Percentiles rank a stretch among this genome's conserved stretches.
phyloP scores from a whole-genome alignment of 2,329 filamentous ascomycete species.

The Nakataea oryzae region DNA sequence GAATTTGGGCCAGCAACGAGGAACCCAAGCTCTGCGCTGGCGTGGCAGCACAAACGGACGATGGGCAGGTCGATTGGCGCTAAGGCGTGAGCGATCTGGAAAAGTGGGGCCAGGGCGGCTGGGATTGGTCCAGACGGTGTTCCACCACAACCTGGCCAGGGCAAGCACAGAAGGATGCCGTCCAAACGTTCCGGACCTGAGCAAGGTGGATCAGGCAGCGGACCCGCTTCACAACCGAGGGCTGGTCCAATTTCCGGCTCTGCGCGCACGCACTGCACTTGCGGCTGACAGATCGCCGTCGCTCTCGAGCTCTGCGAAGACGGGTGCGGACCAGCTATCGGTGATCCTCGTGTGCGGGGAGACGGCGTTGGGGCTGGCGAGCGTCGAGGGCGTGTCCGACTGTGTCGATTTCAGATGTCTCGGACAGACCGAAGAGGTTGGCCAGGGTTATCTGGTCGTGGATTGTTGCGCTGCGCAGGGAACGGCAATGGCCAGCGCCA shows the following conservation, averaged over 20 bases:
- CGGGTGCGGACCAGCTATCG: background rate
- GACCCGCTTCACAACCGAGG: background rate
- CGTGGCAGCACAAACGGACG: background rate
- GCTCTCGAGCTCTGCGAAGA: background rate
- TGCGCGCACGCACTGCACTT: background rate
- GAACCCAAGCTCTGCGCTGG: background rate
- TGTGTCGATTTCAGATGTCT: background rate
- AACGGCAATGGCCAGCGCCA: background rate
- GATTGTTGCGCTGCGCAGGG: background rate
- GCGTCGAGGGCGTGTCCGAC: background rate
- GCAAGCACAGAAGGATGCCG: background rate
- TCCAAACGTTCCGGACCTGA: no score
- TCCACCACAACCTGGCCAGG: conserved; percentile 7
- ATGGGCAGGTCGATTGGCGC: background rate
- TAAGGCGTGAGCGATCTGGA: background rate
- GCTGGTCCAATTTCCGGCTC: background rate
- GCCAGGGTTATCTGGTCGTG: background rate
- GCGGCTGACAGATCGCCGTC: background rate
- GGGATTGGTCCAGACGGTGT: background rate
- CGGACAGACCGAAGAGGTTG: background rate
- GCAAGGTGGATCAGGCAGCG: background rate
- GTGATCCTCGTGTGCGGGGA: background rate
- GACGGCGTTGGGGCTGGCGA: background rate
- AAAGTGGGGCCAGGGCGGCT: background rate
- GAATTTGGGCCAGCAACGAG: background rate